Evolutionary conservation across 148 eudicot species (phyloP).

Genomic region (Dianthus caryophyllus): DNA sequence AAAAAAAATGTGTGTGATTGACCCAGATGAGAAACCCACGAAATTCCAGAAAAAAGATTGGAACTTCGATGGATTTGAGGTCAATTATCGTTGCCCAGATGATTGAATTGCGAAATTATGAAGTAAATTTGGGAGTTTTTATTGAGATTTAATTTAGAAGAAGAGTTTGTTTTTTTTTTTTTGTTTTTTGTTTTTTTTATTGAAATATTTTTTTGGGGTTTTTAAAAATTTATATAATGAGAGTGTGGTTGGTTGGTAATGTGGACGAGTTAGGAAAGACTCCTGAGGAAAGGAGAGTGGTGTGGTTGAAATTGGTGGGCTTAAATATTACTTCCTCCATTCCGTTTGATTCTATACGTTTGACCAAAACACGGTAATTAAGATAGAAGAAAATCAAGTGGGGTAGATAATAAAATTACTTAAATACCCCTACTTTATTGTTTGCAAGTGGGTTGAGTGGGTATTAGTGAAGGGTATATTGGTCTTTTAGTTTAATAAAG

Average conservation of each 20-base stretch:
- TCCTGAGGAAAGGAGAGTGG: constrained; percentile 23
- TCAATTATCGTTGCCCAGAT: constrained; percentile 21
- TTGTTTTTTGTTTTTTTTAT: neutral
- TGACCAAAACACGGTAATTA: too few species aligned
- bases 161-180: neutral
- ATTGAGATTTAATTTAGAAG: neutral
- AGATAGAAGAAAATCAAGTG: too few species aligned
- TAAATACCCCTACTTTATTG: too few species aligned
- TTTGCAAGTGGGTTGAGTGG: too few species aligned
- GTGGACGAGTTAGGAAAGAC: constrained; percentile 36
- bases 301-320: constrained; percentile 1
- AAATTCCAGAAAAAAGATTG: constrained; percentile 5
- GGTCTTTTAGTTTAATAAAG: too few species aligned
- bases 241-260: constrained; percentile 28
- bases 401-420: too few species aligned
- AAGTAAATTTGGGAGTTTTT: neutral
- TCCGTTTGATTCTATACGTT: too few species aligned
- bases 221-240: too few species aligned
- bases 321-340: too few species aligned
- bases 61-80: constrained; percentile 6
- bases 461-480: too few species aligned
- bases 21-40: constrained; percentile 22
- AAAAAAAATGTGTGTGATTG: too few species aligned
- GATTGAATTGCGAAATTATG: neutral
- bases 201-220: too few species aligned